Evolutionary conservation across 139 green algal species (phyloP).

Genomic region (Haematococcus lacustris): DNA sequence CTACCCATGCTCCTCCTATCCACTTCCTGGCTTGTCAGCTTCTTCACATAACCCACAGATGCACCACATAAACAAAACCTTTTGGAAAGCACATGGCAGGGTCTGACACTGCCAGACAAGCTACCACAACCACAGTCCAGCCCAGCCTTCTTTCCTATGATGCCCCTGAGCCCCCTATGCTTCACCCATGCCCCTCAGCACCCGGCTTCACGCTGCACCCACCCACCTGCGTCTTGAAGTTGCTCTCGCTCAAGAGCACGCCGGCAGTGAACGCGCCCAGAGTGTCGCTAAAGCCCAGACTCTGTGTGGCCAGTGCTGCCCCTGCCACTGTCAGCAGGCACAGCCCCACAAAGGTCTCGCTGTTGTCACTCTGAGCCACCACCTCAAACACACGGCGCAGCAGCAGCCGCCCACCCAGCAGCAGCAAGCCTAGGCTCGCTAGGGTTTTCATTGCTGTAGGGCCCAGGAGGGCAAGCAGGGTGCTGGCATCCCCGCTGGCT

Average conservation of each 20-base stretch:
- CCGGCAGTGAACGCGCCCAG: slow-evolving; percentile 88
- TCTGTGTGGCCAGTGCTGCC: slow-evolving; percentile 69
- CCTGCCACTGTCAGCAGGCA: slow-evolving; percentile 89
- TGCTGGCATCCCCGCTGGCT: not conserved
- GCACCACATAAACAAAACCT: no score
- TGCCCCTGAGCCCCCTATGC: no score
- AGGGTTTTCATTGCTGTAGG: slow-evolving; percentile 66
- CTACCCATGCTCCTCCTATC: no score
- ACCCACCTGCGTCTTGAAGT: slow-evolving; percentile 68
- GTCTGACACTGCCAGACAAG: no score
- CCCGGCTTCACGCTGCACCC: no score
- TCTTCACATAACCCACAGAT: no score
- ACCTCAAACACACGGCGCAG: slow-evolving; percentile 75
- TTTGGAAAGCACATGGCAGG: no score
- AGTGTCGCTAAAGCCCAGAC: slow-evolving; percentile 83
- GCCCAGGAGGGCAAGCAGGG: slow-evolving; percentile 53
- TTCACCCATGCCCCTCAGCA: no score
- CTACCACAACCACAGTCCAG: no score
- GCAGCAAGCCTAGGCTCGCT: slow-evolving; percentile 66
- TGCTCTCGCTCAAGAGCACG: slow-evolving; percentile 82
- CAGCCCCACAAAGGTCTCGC: slow-evolving; percentile 90
- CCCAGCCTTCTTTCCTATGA: no score
- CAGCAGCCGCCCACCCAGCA: slow-evolving; percentile 75
- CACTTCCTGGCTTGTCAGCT: no score
- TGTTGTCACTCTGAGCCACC: slow-evolving; percentile 42